A percentile compares a stretch with the other conserved stretches of the same genome.
Evolutionary conservation across 225 moss, liverwort and hornwort species (phyloP).

Genomic region (Climacium dendroides): DNA sequence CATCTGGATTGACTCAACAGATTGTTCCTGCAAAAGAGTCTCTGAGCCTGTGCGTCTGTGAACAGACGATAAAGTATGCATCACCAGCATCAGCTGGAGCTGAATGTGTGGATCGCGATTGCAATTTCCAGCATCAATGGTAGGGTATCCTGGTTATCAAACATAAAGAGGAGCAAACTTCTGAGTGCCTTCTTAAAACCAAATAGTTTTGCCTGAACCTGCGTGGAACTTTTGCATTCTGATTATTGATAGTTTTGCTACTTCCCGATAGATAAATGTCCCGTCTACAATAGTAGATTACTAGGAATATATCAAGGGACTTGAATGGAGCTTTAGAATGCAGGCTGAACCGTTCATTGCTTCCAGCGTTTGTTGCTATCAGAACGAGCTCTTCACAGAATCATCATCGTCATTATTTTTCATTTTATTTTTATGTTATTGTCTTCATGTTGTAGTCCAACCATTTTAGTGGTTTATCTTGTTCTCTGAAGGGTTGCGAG

Average conservation of each 20-base stretch:
- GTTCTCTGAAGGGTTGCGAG: slow-evolving; percentile 52
- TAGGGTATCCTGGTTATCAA: not conserved
- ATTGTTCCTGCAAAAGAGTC: not conserved
- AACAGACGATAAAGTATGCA: slow-evolving; percentile 70
- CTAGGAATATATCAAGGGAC: not conserved
- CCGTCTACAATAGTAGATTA: not conserved
- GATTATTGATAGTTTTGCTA: not conserved
- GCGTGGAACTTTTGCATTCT: not conserved
- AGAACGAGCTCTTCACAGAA: not conserved
- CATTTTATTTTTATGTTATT: not conserved
- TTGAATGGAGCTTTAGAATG: not conserved
- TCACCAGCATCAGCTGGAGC: slow-evolving; percentile 67
- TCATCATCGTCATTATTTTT: not conserved
- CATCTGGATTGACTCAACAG: not conserved
- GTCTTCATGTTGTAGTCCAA: not conserved
- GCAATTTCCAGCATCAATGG: slow-evolving; percentile 78
- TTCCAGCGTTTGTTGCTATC: not conserved
- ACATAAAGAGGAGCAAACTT: not conserved
- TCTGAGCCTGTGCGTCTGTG: slow-evolving; percentile 2
- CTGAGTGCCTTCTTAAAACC: not conserved
- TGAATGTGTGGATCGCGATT: slow-evolving; percentile 52
- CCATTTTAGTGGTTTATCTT: not conserved
- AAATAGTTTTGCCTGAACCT: not conserved
- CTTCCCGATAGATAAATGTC: not conserved
- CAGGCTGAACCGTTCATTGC: not conserved